Evolutionary conservation across 164 flowering plant species (phyloP), one percentile per base, ranked within the genome.

Genomic region (Buxus sempervirens): DNA sequence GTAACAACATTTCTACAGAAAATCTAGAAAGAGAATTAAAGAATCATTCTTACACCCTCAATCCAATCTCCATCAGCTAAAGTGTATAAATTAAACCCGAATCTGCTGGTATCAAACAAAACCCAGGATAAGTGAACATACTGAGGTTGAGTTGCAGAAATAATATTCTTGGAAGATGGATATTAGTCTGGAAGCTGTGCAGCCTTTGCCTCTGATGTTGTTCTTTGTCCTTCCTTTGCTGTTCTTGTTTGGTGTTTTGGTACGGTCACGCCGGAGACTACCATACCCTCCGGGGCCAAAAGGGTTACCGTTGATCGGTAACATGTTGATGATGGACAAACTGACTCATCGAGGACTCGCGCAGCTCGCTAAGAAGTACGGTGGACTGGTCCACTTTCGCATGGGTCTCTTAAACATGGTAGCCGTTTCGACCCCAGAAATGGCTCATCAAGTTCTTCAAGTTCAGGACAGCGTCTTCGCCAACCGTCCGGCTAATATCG

Each of bases 211-310:
- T 41, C 18, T 38, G 36, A 16, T 62, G 26, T 7, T 58, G 25
- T 23, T 62, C 41, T 24, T 54, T 2, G 2, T 55, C 16, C 20
- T 55, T 9, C 6, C 63, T 0, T 48, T 63, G 0, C 18, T 70
- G 13, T 28, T 68, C 7, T 60, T 51, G 19, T 16, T 68, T 0
- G 28, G 45, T 1, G 21, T 68, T 13, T 12, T 68, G 1, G 22
- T 42, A 0, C 24, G 62, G 6, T 24, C 10, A 9, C 10, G 62
- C 5, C 36, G 63, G 25, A 64, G 53, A 19, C 60, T n/a, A 3
- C 73, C 71, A 4, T 73, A 72, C n/a, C 82, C 82, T 4, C 82
- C 79, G 12, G 79, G 79, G 10, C 81, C 82, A 19, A 63, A 48
- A 22, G 77, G 75, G 2, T 54, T 62, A 10, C 79, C 82, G n/a